These are phyloP conservation scores for Aspergillus tanneri DNA, from an alignment of 2,329 filamentous ascomycete genomes.

Conservation along the genomic window DNA sequence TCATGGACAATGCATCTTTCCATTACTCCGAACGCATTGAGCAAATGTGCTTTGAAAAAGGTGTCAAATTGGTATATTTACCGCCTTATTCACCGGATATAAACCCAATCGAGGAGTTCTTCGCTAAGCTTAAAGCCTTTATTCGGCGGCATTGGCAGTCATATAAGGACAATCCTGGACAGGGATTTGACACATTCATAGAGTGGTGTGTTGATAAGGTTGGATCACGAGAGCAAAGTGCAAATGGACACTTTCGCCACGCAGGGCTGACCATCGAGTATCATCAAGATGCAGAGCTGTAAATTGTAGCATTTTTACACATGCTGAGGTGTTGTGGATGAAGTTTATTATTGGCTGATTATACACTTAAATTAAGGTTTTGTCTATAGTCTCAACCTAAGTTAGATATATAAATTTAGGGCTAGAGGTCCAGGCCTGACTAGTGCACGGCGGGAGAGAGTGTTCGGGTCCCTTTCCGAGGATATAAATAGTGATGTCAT, in stretches of 20 bases:
- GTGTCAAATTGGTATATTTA: slow-evolving; percentile 34
- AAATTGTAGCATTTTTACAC: background rate
- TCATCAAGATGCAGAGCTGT: too few relatives aligned
- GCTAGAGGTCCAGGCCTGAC: too few relatives aligned
- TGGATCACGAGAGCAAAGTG: slow-evolving; percentile 22
- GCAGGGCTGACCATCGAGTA: slow-evolving; percentile 17
- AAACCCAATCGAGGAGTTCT: slow-evolving; percentile 39
- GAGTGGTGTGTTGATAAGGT: slow-evolving; percentile 30
- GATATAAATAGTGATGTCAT: too few relatives aligned
- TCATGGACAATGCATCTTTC: slow-evolving; percentile 34
- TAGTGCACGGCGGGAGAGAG: too few relatives aligned
- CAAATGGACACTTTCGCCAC: slow-evolving; percentile 27
- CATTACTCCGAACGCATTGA: slow-evolving; percentile 27
- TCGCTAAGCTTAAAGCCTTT: slow-evolving; percentile 36
- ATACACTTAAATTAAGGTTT: too few relatives aligned
- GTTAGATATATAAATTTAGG: too few relatives aligned
- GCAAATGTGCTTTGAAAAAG: slow-evolving; percentile 28
- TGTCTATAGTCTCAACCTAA: too few relatives aligned
- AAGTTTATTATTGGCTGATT: too few relatives aligned
- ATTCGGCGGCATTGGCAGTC: slow-evolving; percentile 31
- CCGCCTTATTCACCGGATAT: slow-evolving; percentile 38
- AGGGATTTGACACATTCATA: slow-evolving; percentile 25
- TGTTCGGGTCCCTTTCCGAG: too few relatives aligned
- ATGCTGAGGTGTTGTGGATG: too few relatives aligned
- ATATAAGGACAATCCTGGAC: slow-evolving; percentile 17